phyloP scores from a whole-genome alignment of 345 rosid genomes.

The Moringa oleifera region DNA sequence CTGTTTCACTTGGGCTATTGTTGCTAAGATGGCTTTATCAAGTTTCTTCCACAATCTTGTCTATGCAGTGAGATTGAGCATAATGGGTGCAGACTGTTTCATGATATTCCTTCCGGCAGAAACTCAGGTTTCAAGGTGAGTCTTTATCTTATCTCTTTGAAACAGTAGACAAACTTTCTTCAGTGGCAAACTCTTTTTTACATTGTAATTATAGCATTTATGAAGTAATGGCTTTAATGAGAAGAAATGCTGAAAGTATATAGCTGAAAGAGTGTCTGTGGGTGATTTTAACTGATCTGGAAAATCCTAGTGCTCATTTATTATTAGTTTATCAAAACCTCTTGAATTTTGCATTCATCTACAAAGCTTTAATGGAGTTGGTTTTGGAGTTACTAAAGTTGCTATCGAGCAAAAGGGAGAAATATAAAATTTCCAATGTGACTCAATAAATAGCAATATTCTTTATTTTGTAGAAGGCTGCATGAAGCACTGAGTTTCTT shows the following conservation, averaged over 20 bases:
- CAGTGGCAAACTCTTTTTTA: background rate
- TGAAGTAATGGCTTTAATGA: too few relatives aligned
- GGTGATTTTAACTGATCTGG: background rate
- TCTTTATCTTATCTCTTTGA: conserved; percentile 2
- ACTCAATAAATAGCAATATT: background rate
- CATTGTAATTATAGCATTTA: background rate
- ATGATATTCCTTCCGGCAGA: conserved; percentile 71
- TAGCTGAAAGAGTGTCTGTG: background rate
- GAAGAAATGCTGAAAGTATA: background rate
- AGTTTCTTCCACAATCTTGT: conserved; percentile 10
- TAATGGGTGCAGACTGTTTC: conserved; percentile 61
- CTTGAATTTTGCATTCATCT: too few relatives aligned
- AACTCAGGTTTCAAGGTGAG: conserved; percentile 84
- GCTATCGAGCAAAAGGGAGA: background rate
- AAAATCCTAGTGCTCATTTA: background rate
- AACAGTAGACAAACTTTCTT: background rate
- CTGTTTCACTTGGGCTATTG: background rate
- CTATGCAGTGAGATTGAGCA: conserved; percentile 80
- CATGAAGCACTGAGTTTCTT: background rate
- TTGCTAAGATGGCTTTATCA: background rate
- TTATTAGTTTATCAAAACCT: background rate
- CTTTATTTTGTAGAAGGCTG: too few relatives aligned
- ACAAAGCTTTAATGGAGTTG: too few relatives aligned
- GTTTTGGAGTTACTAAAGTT: background rate
- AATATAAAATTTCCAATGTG: background rate